Conservation (phyloP, 257 asterid species). For the Ocimum tenuiflorum region DNA sequence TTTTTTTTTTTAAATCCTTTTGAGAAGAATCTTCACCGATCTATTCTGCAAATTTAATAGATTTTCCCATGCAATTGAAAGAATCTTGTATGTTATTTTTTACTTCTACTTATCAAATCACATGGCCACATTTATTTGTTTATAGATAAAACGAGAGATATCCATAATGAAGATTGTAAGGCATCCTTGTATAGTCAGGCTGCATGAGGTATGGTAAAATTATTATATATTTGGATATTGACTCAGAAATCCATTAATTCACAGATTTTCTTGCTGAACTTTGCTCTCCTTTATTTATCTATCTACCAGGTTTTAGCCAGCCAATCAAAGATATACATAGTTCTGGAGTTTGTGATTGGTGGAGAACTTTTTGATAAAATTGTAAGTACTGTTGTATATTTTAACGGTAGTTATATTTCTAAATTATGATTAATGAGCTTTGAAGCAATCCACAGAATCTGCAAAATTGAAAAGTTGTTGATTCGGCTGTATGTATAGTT, state of each 20-base stretch:
- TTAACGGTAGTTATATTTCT: neutral
- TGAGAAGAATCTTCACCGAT: constrained; percentile 4
- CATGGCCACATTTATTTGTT: constrained; percentile 22
- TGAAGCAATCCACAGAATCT: neutral
- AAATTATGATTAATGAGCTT: neutral
- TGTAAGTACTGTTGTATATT: constrained; percentile 39
- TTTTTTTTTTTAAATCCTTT: neutral
- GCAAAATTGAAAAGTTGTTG: neutral
- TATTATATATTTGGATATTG: constrained; percentile 7
- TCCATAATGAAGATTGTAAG: constrained; percentile 91
- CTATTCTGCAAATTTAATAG: neutral
- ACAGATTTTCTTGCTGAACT: constrained; percentile 15
- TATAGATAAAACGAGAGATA: constrained; percentile 79
- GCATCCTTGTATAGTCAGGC: constrained; percentile 75
- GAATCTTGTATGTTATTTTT: constrained; percentile 6
- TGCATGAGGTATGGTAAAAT: constrained; percentile 62
- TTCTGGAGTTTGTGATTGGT: constrained; percentile 83
- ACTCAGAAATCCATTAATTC: constrained; percentile 1
- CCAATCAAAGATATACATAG: constrained; percentile 61
- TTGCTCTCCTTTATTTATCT: constrained; percentile 1
- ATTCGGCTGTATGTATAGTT: neutral
- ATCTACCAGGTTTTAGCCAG: constrained; percentile 67
- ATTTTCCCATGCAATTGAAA: neutral
- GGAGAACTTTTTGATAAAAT: constrained; percentile 88
- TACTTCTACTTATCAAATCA: neutral